phyloP scores from a whole-genome alignment of 148 eudicot genomes.

The Silene uniflora region DNA sequence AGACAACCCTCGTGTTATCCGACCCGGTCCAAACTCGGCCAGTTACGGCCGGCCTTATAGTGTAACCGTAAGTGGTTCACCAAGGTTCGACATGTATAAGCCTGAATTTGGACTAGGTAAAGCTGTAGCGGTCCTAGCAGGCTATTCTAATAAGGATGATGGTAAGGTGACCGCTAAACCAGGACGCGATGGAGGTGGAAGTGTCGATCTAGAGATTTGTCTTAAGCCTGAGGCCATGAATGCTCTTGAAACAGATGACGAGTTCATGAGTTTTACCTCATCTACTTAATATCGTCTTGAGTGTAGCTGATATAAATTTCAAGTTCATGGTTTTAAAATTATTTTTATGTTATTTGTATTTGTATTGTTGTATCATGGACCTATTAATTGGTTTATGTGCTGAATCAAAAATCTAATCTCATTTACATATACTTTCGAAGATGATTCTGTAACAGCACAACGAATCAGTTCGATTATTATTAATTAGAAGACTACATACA shows the following conservation, averaged over 20 bases:
- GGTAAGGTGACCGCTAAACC: conserved; percentile 74
- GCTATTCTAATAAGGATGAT: conserved; percentile 58
- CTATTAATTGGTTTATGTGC: no score
- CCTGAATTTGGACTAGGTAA: conserved; percentile 71
- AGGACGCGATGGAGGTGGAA: conserved; percentile 56
- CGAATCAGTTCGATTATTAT: no score
- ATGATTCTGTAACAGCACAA: no score
- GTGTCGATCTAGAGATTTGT: conserved; percentile 71
- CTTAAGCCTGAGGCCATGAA: conserved; percentile 54
- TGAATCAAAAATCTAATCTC: no score
- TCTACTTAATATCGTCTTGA: no score
- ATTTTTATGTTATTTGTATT: no score
- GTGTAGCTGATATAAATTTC: no score
- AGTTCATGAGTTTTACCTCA: conserved; percentile 44
- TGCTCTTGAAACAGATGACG: conserved; percentile 49
- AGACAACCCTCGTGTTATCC: background rate
- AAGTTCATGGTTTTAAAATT: no score
- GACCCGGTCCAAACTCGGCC: conserved; percentile 41
- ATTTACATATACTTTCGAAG: no score
- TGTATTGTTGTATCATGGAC: no score
- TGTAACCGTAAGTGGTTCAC: conserved; percentile 42
- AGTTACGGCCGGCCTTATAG: background rate
- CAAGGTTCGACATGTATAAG: conserved; percentile 67
- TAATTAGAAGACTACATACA: no score
- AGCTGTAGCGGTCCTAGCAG: conserved; percentile 50